Base-by-base conservation (phyloP, 108 stramenopile genomes). In the Skeletonema potamos region DNA sequence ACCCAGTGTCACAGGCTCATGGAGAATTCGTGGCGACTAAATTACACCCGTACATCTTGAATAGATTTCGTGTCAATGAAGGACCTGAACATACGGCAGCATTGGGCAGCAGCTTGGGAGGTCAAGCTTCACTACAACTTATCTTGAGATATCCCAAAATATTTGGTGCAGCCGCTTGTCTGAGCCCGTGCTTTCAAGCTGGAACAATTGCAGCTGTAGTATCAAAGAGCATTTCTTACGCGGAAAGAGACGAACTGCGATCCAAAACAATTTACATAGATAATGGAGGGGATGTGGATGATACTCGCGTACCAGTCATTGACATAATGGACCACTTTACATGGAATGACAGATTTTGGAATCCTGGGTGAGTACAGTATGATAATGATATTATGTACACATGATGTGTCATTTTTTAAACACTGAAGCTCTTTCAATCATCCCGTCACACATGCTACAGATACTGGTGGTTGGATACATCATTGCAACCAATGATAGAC, bases 381-480 rank as follows among this genome's bases (percentile, higher is more conserved):
- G 8, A 5, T 12, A 41, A 41, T 41, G 39, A n/a, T 15, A 10
- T n/a, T 2, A 3, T 41, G 2, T 41, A 41, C 39, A 41, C 39
- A 41, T 41, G 15, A 39, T 41, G 39, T 41, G 39, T 37, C 36
- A 12, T 12, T 32, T 32, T 32, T 32, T 32, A 32, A 32, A 32
- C 30, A 32, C 4, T 32, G 30, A 32, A 32, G 30, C 30, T 32
- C 0, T 6, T 10, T 10, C 11, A 13, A n/a, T 4, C 2, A 2
- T 46, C 6, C 18, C n/a, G 6, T 46, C 18, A 20, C 9, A 9
- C 34, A 34, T 7, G 7, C 34, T 6, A 4, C 48, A 51, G 48
- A 30, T 90, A 87, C 64, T 89, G 66, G 43, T 89, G 89, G 89
- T 59, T 90, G 2, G 86, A 90, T 62, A 81, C 89, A 15, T 72